A percentile compares a stretch with the other conserved stretches of the same genome.
phyloP scores from a whole-genome alignment of 768 basidiomycete species.

The Sarcodon aspratus region DNA sequence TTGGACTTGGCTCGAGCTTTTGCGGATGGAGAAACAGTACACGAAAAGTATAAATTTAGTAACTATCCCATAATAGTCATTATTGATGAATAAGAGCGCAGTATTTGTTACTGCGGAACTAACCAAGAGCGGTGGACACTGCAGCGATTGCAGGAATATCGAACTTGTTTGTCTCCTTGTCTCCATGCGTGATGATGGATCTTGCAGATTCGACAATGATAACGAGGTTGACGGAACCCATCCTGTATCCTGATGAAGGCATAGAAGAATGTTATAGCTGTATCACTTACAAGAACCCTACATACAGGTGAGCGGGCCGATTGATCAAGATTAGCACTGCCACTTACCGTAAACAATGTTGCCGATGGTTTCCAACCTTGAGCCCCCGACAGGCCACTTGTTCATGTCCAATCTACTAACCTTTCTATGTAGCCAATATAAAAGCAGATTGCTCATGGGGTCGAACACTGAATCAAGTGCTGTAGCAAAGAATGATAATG shows the following conservation, averaged over 20 bases:
- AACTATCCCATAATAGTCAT: slow-evolving; percentile 27
- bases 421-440: slow-evolving; percentile 71
- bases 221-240: slow-evolving; percentile 86
- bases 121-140: slow-evolving; percentile 76
- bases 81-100: neutral
- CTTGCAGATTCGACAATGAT: slow-evolving; percentile 82
- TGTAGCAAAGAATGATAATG: slow-evolving; percentile 82
- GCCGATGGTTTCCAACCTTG: slow-evolving; percentile 83
- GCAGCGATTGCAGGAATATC: slow-evolving; percentile 77
- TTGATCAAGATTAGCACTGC: neutral
- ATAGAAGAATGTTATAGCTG: neutral
- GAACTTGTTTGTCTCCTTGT: slow-evolving; percentile 44
- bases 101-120: slow-evolving; percentile 4
- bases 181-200: slow-evolving; percentile 47
- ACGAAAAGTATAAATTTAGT: slow-evolving; percentile 82
- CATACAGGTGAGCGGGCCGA: too few species aligned
- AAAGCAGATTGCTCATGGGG: slow-evolving; percentile 71
- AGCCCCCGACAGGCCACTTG: slow-evolving; percentile 89
- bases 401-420: slow-evolving; percentile 60
- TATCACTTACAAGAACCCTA: slow-evolving; percentile 36
- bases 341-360: slow-evolving; percentile 73
- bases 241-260: slow-evolving; percentile 30
- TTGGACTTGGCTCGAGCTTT: slow-evolving; percentile 80
- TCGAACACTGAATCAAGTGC: slow-evolving; percentile 84
- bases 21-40: slow-evolving; percentile 73